Conservation (phyloP, 306 rosid species). For the Begonia loranthoides region DNA sequence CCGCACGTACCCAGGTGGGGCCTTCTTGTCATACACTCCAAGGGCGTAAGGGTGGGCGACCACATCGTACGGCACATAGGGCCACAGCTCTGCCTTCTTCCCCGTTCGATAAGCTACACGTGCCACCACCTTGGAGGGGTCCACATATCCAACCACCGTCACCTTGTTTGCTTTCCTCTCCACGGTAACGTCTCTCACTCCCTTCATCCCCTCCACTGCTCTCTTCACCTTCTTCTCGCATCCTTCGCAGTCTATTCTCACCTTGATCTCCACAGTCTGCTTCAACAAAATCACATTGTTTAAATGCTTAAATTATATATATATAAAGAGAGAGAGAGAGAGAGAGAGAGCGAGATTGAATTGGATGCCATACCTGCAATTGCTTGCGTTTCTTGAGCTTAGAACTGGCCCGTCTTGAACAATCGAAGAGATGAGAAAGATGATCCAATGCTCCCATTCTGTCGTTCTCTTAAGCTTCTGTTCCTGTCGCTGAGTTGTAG, state of each 20-base stretch:
- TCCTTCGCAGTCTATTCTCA: slow-evolving; percentile 82
- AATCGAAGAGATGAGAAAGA: slow-evolving; percentile 21
- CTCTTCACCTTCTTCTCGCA: slow-evolving; percentile 65
- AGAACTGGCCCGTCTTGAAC: slow-evolving; percentile 12
- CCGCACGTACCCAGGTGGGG: slow-evolving; percentile 69
- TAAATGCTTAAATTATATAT: no score
- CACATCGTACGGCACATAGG: slow-evolving; percentile 65
- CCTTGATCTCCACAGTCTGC: slow-evolving; percentile 84
- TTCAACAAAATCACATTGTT: no score
- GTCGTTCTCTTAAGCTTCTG: neutral
- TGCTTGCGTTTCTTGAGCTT: slow-evolving; percentile 27
- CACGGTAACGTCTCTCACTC: slow-evolving; percentile 45
- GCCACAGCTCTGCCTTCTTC: slow-evolving; percentile 73
- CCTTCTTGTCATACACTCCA: slow-evolving; percentile 61
- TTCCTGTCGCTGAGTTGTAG: neutral
- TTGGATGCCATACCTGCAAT: slow-evolving; percentile 37
- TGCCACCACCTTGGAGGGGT: slow-evolving; percentile 42
- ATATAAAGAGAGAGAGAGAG: no score
- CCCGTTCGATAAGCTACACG: slow-evolving; percentile 67
- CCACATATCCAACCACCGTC: slow-evolving; percentile 56
- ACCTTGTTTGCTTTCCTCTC: slow-evolving; percentile 59
- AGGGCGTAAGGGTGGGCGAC: slow-evolving; percentile 64
- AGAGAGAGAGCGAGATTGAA: no score
- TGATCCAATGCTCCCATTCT: slow-evolving; percentile 28
- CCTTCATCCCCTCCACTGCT: slow-evolving; percentile 67